Percentiles rank a stretch among this genome's conserved stretches.
These are phyloP conservation scores for Choricystis sp. DNA, from an alignment of 139 green algal genomes.

Conservation along the genomic window DNA sequence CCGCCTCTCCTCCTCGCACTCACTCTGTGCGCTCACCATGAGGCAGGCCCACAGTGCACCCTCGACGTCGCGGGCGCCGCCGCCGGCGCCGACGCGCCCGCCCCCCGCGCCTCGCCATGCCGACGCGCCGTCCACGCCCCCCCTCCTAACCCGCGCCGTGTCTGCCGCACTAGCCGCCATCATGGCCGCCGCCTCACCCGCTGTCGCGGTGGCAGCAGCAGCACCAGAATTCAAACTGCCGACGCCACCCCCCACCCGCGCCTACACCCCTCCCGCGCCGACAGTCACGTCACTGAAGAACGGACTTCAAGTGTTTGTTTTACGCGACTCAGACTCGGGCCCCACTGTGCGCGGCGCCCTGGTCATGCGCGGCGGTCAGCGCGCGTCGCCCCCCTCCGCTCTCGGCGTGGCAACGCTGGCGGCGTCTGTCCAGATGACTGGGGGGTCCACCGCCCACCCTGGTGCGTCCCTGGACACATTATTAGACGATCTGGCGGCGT, in stretches of 20 bases:
- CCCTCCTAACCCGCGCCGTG: no score
- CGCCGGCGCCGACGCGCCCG: no score
- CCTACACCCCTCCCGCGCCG: neutral
- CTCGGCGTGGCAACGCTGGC: conserved; percentile 21
- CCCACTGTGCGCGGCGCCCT: conserved; percentile 41
- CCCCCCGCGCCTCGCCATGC: no score
- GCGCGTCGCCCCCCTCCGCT: conserved; percentile 38
- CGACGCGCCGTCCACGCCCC: no score
- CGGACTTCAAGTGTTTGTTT: conserved; percentile 45
- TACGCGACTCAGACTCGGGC: conserved; percentile 55
- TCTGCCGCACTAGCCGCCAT: no score
- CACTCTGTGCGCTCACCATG: no score
- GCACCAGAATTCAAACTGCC: no score
- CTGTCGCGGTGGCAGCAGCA: no score
- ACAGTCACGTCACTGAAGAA: conserved; percentile 25
- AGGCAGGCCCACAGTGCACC: no score
- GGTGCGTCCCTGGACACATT: conserved; percentile 23
- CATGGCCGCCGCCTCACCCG: no score
- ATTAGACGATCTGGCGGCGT: conserved; percentile 41
- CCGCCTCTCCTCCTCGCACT: no score
- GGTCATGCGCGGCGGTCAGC: conserved; percentile 42
- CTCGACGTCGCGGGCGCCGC: no score
- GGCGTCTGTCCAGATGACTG: conserved; percentile 34
- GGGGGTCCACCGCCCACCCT: conserved; percentile 33
- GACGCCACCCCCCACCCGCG: neutral